Base-by-base conservation (phyloP, 192 early-diverging fungal genomes). In the Entophlyctis luteolus region DNA sequence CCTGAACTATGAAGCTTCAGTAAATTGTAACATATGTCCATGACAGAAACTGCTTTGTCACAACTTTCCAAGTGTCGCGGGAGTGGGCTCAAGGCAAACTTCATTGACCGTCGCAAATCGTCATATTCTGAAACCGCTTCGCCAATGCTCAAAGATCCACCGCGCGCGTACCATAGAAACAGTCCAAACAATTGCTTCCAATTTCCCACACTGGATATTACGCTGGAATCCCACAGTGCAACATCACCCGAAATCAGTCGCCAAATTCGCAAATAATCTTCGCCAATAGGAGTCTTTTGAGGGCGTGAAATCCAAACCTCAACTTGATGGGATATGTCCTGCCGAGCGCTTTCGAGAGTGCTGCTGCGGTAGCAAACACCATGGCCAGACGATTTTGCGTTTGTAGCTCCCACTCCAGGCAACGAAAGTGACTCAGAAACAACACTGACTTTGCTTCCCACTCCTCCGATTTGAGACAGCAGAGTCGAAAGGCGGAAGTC, bases 401-500 rank as follows among this genome's bases (percentile, higher is more conserved):
- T 12, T 27, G 18, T 29, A 5, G 22, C 35, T 5, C 20, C 38
- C n/a, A 22, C n/a, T 5, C 59, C 63, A 28, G 23, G n/a, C 5
- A 55, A 18, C n/a, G 57, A 55, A 6, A 14, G 38, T 42, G 45
- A 35, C 12, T n/a, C 45, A 5, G n/a, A 36, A 23, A 37, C 23
- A 8, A 76, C 65, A 10, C 45, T 28, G 22, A 73, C 71, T 6
- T 72, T 54, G 47, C 68, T 79, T 62, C 85, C 86, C 23, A 77
- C 83, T 14, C 80, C 90, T 58, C 77, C 84, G 2, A 89, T 68
- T 71, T 95, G 94, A 4, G 89, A 67, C 27, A 97, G 53, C 31
- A 94, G 73, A 4, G 89, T 91, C 0, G 93, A 90, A 32, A 95
- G 78, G 1, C 84, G 81, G 59, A 87, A 85, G 72, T 94, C 82